Conservation (phyloP, 2,329 filamentous ascomycete genomes). For the Exophiala bonariae region DNA sequence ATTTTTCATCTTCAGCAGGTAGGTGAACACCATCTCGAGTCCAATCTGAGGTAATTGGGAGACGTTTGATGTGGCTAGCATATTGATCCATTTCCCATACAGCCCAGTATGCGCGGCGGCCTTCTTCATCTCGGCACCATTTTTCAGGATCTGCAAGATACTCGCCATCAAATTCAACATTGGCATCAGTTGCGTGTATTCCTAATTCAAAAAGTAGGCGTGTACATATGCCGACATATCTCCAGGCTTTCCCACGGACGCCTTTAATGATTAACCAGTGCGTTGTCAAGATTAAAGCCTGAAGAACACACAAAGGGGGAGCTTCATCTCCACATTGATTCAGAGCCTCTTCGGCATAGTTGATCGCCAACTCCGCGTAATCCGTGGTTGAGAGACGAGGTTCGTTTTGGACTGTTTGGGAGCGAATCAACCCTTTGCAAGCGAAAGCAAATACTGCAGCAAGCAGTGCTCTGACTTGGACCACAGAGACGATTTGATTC, state of each 20-base stretch:
- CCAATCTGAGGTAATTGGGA: constrained; percentile 38
- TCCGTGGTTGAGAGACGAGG: constrained; percentile 5
- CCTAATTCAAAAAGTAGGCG: constrained; percentile 37
- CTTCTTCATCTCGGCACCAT: constrained; percentile 36
- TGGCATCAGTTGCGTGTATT: constrained; percentile 29
- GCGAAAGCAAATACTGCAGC: constrained; percentile 35
- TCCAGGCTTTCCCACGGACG: constrained; percentile 39
- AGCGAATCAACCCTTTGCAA: constrained; percentile 12
- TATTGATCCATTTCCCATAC: constrained; percentile 47
- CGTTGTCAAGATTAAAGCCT: constrained; percentile 37
- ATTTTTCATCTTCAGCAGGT: constrained; percentile 36
- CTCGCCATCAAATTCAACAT: background rate
- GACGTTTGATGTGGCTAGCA: constrained; percentile 37
- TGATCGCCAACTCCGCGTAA: constrained; percentile 29
- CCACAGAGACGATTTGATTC: constrained; percentile 16
- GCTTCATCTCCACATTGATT: constrained; percentile 34
- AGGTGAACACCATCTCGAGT: constrained; percentile 36
- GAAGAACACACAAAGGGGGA: constrained; percentile 38
- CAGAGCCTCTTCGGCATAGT: constrained; percentile 31
- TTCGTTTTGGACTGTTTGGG: background rate
- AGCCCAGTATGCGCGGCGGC: constrained; percentile 41
- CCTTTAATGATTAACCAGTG: constrained; percentile 37
- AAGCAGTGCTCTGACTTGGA: constrained; percentile 31
- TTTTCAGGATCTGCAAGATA: constrained; percentile 13
- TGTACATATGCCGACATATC: constrained; percentile 31